These are phyloP conservation scores for Geotrichum phurueaensis DNA, from an alignment of 1,139 yeast genomes.

Conservation along the genomic window DNA sequence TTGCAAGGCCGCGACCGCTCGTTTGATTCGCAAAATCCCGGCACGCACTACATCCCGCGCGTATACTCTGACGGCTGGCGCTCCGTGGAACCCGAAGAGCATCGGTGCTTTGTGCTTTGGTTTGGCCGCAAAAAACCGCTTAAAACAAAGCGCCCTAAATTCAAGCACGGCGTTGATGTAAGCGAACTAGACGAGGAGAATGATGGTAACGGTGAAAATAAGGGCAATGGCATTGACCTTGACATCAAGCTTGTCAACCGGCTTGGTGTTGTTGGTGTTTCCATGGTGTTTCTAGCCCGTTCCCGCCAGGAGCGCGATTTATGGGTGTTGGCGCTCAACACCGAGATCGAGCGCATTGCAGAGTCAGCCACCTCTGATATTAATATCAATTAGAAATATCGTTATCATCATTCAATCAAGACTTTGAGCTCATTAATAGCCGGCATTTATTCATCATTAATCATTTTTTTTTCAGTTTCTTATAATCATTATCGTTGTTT, in stretches of 20 bases:
- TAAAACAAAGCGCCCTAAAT: slow-evolving; percentile 15
- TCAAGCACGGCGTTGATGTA: slow-evolving; percentile 9
- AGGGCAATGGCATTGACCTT: background rate
- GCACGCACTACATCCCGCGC: slow-evolving; percentile 57
- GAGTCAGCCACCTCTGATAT: slow-evolving; percentile 27
- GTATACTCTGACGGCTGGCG: slow-evolving; percentile 79
- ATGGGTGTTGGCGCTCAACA: slow-evolving; percentile 66
- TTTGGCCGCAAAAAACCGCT: slow-evolving; percentile 55
- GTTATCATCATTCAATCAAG: background rate
- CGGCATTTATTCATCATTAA: too few relatives aligned
- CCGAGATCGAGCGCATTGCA: slow-evolving; percentile 56
- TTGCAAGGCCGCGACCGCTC: slow-evolving; percentile 42
- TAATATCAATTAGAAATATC: slow-evolving; percentile 10
- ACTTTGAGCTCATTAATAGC: background rate
- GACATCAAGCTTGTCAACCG: slow-evolving; percentile 35
- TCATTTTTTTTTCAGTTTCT: background rate
- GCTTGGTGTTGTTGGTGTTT: slow-evolving; percentile 62
- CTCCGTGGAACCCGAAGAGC: slow-evolving; percentile 66
- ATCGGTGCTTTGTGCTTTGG: slow-evolving; percentile 79
- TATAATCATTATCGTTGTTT: background rate
- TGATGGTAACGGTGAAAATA: background rate
- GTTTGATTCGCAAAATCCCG: slow-evolving; percentile 47
- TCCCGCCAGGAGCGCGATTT: slow-evolving; percentile 76
- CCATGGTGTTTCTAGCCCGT: slow-evolving; percentile 70
- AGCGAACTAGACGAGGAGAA: background rate